Evolutionary conservation across 2,329 filamentous ascomycete species (phyloP), one percentile per base, ranked within the genome.

Genomic region (Blastomyces parvus): DNA sequence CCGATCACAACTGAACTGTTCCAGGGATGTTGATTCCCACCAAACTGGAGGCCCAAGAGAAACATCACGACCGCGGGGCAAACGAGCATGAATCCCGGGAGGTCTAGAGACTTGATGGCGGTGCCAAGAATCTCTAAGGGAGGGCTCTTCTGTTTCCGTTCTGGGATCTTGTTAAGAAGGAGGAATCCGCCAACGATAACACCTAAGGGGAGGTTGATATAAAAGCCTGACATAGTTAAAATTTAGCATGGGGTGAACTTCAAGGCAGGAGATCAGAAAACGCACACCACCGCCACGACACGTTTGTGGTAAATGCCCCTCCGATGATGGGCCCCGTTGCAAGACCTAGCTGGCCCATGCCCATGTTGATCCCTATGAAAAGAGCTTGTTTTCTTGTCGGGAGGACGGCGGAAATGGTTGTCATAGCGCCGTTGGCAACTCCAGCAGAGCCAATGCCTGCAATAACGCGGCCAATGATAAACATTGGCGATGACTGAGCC

Each of bases 261-360:
- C 48, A 38, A 57, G 19, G 2, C 33, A 25, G 36, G 33, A 38
- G 17, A 25, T 38, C 48, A 61, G 59, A 33, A 38, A 62, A 72
- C 73, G 40, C 68, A 74, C 74, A 77, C 75, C 76, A 78, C 44
- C 76, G 69, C 78, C 78, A 80, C 1, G 70, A 70, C 0, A 69
- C 69, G 25, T 73, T 68, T 44, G 75, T 66, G 0, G 78, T 79
- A 17, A 80, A 70, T 2, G 69, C 74, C 17, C 78, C 79, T 7
- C 79, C 78, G 17, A 81, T 64, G 3, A 80, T 64, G 0, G 78
- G 78, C 0, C 77, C 79, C 25, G 69, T 50, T 1, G 76, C 73
- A 11, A 74, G 65, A 3, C 77, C 77, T 11, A 78, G 64, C 42
- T 76, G 72, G 1, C 68, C 61, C 11, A 68, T 61, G 7, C 53